A percentile compares a stretch with the other conserved stretches of the same genome.
Conservation (phyloP, 192 early-diverging fungal species). For the Dissophora ornata region DNA sequence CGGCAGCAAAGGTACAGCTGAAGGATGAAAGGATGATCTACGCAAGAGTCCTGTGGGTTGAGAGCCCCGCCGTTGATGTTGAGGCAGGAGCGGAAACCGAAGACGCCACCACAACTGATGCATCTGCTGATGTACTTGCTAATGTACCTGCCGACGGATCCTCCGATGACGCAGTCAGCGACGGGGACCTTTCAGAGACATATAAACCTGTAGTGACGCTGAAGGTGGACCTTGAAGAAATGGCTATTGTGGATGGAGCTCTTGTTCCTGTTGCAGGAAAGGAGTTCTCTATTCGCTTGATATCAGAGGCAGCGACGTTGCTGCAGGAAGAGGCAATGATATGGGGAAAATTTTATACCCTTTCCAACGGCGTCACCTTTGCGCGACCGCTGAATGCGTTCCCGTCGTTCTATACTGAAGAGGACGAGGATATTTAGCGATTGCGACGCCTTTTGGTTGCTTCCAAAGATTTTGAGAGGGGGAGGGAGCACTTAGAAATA, state of each 20-base stretch:
- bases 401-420: constrained; percentile 27
- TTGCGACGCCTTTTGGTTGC: too few species aligned
- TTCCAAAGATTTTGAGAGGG: too few species aligned
- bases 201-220: not conserved
- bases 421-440: constrained; percentile 19
- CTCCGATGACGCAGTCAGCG: too few species aligned
- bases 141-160: not conserved
- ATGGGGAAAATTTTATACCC: constrained; percentile 29
- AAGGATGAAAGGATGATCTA: not conserved
- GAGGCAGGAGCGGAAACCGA: too few species aligned
- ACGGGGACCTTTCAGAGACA: not conserved
- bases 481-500: too few species aligned
- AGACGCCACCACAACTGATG: too few species aligned
- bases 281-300: constrained; percentile 2
- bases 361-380: constrained; percentile 28
- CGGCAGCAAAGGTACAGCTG: not conserved
- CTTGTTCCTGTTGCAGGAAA: not conserved
- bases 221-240: not conserved
- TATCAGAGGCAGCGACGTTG: constrained; percentile 1
- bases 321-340: constrained; percentile 11
- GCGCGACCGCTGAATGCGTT: constrained; percentile 17
- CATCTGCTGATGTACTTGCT: too few species aligned
- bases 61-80: not conserved
- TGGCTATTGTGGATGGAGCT: not conserved
- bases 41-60: constrained; percentile 3